Percentiles rank a stretch among this genome's conserved stretches.
These are phyloP conservation scores for Penicillium sp. DNA, from an alignment of 2,329 filamentous ascomycete genomes.

Conservation along the genomic window DNA sequence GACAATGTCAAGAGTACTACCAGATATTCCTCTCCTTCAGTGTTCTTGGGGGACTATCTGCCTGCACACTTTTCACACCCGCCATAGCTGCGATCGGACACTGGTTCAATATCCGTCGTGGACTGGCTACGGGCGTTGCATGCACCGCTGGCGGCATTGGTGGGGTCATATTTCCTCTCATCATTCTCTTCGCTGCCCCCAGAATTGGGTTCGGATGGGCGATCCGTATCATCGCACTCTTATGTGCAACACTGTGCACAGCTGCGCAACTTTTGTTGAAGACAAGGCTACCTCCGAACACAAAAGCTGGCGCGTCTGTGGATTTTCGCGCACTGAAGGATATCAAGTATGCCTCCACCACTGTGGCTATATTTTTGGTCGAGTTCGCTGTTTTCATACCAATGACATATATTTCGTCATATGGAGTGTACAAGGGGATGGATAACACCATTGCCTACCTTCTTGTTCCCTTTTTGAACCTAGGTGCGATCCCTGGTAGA, in stretches of 20 bases:
- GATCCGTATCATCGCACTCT: constrained; percentile 31
- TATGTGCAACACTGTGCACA: constrained; percentile 22
- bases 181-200: constrained; percentile 30
- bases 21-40: constrained; percentile 41
- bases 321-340: constrained; percentile 29
- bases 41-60: constrained; percentile 36
- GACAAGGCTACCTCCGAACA: constrained; percentile 22
- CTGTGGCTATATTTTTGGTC: constrained; percentile 21
- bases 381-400: constrained; percentile 31
- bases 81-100: constrained; percentile 34
- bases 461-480: constrained; percentile 28
- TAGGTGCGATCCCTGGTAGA: constrained; percentile 25
- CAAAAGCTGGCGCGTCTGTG: constrained; percentile 15
- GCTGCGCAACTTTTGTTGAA: constrained; percentile 23
- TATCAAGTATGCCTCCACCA: constrained; percentile 22
- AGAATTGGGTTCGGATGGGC: constrained; percentile 35
- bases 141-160: constrained; percentile 37
- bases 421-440: constrained; percentile 1
- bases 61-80: constrained; percentile 34
- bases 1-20: constrained; percentile 34
- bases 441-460: not conserved
- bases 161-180: constrained; percentile 38
- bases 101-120: constrained; percentile 36
- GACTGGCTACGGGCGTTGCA: constrained; percentile 36
- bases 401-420: constrained; percentile 28